Evolutionary conservation across 2,329 filamentous ascomycete genomes (phyloP).

Genomic region (Colletotrichum sp.): DNA sequence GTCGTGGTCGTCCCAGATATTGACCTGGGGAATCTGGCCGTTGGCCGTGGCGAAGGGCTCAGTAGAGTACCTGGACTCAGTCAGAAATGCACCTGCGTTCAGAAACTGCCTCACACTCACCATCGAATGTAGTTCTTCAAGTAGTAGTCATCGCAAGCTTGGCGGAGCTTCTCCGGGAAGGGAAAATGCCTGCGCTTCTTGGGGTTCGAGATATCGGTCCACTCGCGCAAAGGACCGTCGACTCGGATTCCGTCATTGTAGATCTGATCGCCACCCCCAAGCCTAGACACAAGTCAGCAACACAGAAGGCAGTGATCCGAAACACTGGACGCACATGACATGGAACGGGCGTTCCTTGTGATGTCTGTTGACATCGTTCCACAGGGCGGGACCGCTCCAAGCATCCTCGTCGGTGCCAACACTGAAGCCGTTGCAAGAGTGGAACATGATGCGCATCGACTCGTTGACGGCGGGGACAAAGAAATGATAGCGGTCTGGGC

Average conservation of each 20-base stretch:
- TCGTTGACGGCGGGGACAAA: constrained; percentile 83
- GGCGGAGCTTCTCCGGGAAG: constrained; percentile 80
- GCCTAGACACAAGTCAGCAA: constrained; percentile 52
- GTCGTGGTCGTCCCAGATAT: constrained; percentile 98
- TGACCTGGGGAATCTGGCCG: constrained; percentile 92
- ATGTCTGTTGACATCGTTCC: constrained; percentile 88
- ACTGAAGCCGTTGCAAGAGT: constrained; percentile 97
- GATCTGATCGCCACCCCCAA: constrained; percentile 94
- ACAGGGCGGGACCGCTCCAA: constrained; percentile 90
- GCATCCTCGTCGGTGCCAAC: constrained; percentile 83
- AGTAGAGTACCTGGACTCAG: constrained; percentile 69
- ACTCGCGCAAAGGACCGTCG: constrained; percentile 78
- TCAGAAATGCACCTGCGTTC: constrained; percentile 45
- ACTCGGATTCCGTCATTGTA: constrained; percentile 95
- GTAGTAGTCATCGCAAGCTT: constrained; percentile 89
- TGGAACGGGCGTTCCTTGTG: constrained; percentile 87
- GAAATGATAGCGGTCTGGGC: constrained; percentile 71
- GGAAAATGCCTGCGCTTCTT: constrained; percentile 79
- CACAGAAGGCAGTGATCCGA: neutral
- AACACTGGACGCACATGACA: constrained; percentile 68
- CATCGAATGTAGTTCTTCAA: constrained; percentile 85
- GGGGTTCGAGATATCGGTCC: constrained; percentile 85
- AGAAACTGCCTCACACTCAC: constrained; percentile 43
- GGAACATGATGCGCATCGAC: constrained; percentile 98
- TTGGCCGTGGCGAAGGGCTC: constrained; percentile 87